phyloP scores from a whole-genome alignment of 768 basidiomycete genomes.

The Russula brevipes region DNA sequence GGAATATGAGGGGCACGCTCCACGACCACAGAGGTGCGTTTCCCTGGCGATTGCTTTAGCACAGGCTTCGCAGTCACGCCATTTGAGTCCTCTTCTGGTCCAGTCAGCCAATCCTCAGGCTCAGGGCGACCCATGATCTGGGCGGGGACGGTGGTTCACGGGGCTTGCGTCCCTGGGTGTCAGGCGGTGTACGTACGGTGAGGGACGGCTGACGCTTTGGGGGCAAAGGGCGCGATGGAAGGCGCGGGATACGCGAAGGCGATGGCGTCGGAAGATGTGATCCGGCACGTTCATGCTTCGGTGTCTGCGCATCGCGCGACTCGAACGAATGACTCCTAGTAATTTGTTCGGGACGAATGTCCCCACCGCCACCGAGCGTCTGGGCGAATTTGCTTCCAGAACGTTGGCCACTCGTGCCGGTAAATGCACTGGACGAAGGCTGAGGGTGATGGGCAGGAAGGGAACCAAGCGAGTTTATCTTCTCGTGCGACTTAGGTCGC shows the following conservation, averaged over 20 bases:
- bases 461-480: not conserved
- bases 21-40: conserved; percentile 64
- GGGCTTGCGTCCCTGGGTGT: not conserved
- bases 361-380: conserved; percentile 32
- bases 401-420: conserved; percentile 1
- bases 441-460: not conserved
- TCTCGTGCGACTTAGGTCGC: conserved; percentile 14
- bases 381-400: conserved; percentile 14
- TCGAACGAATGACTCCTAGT: conserved; percentile 52
- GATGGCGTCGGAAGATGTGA: conserved; percentile 21
- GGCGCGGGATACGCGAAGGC: conserved; percentile 24
- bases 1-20: conserved; percentile 34
- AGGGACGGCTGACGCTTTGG: conserved; percentile 47
- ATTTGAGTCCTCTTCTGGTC: conserved; percentile 44
- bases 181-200: conserved; percentile 6
- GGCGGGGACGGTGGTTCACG: conserved; percentile 27
- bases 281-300: conserved; percentile 8
- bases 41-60: conserved; percentile 65
- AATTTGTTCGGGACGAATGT: conserved; percentile 51
- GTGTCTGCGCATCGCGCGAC: conserved; percentile 17
- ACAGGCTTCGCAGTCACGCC: conserved; percentile 36
- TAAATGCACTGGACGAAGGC: not conserved
- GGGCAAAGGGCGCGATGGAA: conserved; percentile 40
- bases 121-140: conserved; percentile 30
- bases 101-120: conserved; percentile 71